Evolutionary conservation across 768 basidiomycete genomes (phyloP).

Genomic region (Leccinum sublutescens): DNA sequence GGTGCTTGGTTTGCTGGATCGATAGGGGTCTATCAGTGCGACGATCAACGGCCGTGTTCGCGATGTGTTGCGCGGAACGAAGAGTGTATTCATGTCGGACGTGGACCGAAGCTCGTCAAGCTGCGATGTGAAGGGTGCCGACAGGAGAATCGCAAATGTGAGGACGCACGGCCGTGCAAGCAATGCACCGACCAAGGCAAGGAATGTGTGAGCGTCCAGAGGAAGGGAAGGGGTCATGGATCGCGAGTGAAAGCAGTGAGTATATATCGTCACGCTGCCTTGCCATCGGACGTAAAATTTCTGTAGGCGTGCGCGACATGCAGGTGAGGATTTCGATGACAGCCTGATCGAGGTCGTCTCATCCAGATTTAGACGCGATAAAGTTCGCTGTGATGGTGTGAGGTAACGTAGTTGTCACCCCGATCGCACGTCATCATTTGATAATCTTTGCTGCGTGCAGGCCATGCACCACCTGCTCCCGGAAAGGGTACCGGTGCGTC

Average conservation of each 20-base stretch:
- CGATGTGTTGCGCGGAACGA: constrained; percentile 55
- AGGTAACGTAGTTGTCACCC: constrained; percentile 37
- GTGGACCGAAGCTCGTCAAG: constrained; percentile 56
- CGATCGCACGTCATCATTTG: constrained; percentile 1
- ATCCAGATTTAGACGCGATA: constrained; percentile 48
- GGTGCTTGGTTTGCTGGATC: not conserved
- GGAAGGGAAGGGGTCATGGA: constrained; percentile 57
- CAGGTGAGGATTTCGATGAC: constrained; percentile 41
- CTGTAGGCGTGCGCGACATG: constrained; percentile 58
- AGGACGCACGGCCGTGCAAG: constrained; percentile 56
- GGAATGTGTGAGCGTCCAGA: constrained; percentile 48
- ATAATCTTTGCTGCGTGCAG: constrained; percentile 29
- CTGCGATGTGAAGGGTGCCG: constrained; percentile 60
- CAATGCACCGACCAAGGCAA: constrained; percentile 47
- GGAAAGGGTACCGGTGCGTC: constrained; percentile 52
- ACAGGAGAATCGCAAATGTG: constrained; percentile 55
- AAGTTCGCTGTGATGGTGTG: constrained; percentile 59
- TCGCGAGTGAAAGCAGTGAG: constrained; percentile 60
- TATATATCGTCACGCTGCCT: constrained; percentile 11
- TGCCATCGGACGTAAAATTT: constrained; percentile 10
- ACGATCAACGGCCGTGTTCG: constrained; percentile 60
- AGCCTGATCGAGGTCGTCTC: constrained; percentile 10
- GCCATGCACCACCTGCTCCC: constrained; percentile 49
- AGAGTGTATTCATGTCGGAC: constrained; percentile 55
- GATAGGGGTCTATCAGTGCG: constrained; percentile 43